Conservation (phyloP, 2,329 filamentous ascomycete species). For the Aspergillus phoenicis region DNA sequence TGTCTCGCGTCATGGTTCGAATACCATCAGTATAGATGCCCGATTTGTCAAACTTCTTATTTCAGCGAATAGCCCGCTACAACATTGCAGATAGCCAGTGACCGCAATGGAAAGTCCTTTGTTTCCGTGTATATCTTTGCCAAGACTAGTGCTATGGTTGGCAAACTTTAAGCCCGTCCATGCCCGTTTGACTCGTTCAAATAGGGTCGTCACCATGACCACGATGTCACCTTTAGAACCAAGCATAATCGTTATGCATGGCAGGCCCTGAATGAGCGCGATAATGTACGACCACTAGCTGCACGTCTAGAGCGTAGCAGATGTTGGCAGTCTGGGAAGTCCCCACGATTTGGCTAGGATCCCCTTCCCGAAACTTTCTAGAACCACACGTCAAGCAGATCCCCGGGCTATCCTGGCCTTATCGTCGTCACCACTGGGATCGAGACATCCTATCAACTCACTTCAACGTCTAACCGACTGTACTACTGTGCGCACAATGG, state of each 20-base stretch:
- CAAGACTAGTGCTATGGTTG: not conserved
- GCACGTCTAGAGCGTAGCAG: not conserved
- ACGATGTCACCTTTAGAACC: not conserved
- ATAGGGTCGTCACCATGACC: not conserved
- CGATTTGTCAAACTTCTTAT: constrained; percentile 34
- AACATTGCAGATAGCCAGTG: not conserved
- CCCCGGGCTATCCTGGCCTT: not conserved
- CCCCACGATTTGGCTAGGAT: no score
- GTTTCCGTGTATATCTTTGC: not conserved
- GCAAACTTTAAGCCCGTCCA: not conserved
- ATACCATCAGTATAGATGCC: constrained; percentile 33
- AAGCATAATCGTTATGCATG: not conserved
- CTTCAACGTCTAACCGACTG: not conserved
- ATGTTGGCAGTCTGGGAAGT: not conserved
- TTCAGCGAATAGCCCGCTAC: constrained; percentile 8
- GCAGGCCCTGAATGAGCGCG: not conserved
- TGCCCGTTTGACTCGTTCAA: not conserved
- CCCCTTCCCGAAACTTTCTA: not conserved
- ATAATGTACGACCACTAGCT: not conserved
- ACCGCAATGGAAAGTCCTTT: not conserved
- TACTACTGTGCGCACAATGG: not conserved
- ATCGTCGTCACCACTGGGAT: not conserved
- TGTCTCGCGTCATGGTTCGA: constrained; percentile 36
- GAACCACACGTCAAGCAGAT: not conserved
- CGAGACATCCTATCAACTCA: not conserved